A percentile compares a stretch with the other conserved stretches of the same genome.
Conservation (phyloP, 495 filamentous ascomycete species). For the Xylaria venustula region DNA sequence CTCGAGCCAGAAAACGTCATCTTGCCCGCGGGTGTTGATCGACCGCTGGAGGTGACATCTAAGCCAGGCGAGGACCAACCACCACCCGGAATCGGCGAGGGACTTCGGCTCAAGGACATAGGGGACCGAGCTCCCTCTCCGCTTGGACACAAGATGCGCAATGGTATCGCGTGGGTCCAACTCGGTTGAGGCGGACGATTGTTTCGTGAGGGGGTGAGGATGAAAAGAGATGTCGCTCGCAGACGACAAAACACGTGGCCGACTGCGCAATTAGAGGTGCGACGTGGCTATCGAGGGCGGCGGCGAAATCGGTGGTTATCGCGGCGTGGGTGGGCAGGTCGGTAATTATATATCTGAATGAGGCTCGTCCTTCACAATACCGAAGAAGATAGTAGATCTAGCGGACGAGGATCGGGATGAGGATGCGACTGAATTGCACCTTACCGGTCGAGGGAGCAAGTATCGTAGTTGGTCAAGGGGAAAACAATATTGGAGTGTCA, state of each 20-base stretch:
- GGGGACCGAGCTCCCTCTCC: constrained; percentile 46
- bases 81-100: constrained; percentile 74
- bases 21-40: constrained; percentile 62
- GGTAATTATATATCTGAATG: not conserved
- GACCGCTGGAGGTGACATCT: constrained; percentile 62
- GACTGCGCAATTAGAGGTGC: not conserved
- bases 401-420: too few species aligned
- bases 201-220: constrained; percentile 43
- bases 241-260: constrained; percentile 28
- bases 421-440: too few species aligned
- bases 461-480: too few species aligned
- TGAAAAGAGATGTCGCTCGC: constrained; percentile 39
- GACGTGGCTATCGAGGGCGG: not conserved
- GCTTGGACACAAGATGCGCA: too few species aligned
- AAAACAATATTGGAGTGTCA: too few species aligned
- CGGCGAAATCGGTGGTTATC: not conserved
- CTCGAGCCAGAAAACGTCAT: constrained; percentile 43
- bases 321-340: not conserved
- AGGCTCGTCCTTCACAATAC: too few species aligned
- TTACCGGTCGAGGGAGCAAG: too few species aligned
- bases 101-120: constrained; percentile 85
- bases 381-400: too few species aligned
- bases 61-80: constrained; percentile 88
- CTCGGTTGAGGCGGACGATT: constrained; percentile 31
- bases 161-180: constrained; percentile 14